Conservation (phyloP, 345 rosid genomes). For the Melastoma malabathricum region DNA sequence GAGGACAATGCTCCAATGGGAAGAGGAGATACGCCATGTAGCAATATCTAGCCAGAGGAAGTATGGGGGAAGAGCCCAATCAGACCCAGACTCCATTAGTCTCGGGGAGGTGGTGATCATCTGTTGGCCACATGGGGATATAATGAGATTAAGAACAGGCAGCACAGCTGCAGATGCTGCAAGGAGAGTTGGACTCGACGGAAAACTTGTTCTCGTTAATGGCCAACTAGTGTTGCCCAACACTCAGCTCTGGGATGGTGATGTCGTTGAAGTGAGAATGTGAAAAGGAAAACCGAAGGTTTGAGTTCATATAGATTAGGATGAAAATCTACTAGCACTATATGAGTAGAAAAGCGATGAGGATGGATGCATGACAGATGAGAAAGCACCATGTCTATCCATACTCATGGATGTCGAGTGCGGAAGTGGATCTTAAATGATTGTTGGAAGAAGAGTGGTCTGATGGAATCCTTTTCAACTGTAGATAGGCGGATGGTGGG, state of each 20-base stretch:
- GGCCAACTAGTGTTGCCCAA: conserved; percentile 45
- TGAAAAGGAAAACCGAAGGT: conserved; percentile 5
- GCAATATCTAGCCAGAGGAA: conserved; percentile 20
- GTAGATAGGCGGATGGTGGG: no score
- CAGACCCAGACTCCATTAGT: conserved; percentile 10
- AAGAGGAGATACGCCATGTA: conserved; percentile 43
- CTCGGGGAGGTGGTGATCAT: conserved; percentile 53
- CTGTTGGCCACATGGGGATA: conserved; percentile 56
- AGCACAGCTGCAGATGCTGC: conserved; percentile 79
- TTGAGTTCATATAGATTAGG: no score
- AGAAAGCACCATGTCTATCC: no score
- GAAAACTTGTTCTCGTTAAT: conserved; percentile 46
- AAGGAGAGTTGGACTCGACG: conserved; percentile 45
- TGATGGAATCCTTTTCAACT: no score
- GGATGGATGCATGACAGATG: no score
- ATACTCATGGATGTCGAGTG: no score
- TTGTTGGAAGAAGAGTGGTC: no score
- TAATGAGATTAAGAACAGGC: conserved; percentile 46
- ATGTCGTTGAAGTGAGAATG: conserved; percentile 46
- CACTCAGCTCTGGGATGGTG: conserved; percentile 63
- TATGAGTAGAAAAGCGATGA: no score
- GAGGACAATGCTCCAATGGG: conserved; percentile 73
- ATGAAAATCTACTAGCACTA: no score
- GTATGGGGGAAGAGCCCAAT: conserved; percentile 5
- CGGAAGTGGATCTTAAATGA: no score